Conservation (phyloP, 164 flowering plant species). For the Aristolochia fimbriata region DNA sequence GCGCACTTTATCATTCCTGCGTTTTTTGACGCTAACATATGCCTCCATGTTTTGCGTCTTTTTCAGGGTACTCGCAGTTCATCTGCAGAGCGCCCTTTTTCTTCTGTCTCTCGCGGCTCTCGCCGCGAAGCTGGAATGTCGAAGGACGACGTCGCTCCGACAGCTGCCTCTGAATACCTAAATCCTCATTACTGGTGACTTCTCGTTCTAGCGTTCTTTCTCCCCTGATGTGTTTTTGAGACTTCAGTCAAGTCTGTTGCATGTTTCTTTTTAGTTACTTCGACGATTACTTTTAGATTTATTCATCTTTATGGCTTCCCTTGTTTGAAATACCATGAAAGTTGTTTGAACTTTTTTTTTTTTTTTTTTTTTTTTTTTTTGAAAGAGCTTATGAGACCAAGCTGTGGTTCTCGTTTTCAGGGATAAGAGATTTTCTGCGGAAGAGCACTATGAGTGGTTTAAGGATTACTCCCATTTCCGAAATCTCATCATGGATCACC, state of each 20-base stretch:
- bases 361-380: too few species aligned
- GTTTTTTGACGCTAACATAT: too few species aligned
- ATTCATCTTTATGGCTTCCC: not conserved
- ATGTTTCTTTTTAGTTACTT: too few species aligned
- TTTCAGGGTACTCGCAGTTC: too few species aligned
- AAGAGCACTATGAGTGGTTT: slow-evolving; percentile 92
- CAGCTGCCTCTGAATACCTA: slow-evolving; percentile 41
- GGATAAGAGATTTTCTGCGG: slow-evolving; percentile 63
- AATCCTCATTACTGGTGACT: slow-evolving; percentile 58
- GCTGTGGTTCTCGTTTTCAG: slow-evolving; percentile 20
- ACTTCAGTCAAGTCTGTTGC: too few species aligned
- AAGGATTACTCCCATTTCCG: slow-evolving; percentile 89
- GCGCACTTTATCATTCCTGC: too few species aligned
- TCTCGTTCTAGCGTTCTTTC: not conserved
- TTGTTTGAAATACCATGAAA: not conserved
- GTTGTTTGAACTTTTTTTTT: too few species aligned
- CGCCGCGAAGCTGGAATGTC: too few species aligned
- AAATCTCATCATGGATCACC: slow-evolving; percentile 46
- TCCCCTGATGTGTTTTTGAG: too few species aligned
- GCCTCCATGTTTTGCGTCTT: too few species aligned
- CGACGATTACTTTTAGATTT: not conserved
- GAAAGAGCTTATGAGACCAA: not conserved
- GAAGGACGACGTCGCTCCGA: slow-evolving; percentile 20
- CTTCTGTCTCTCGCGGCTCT: too few species aligned
- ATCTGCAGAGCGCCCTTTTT: too few species aligned